Evolutionary conservation across 495 filamentous ascomycete genomes (phyloP), one percentile per base, ranked within the genome.

Genomic region (Talaromyces wortmannii): DNA sequence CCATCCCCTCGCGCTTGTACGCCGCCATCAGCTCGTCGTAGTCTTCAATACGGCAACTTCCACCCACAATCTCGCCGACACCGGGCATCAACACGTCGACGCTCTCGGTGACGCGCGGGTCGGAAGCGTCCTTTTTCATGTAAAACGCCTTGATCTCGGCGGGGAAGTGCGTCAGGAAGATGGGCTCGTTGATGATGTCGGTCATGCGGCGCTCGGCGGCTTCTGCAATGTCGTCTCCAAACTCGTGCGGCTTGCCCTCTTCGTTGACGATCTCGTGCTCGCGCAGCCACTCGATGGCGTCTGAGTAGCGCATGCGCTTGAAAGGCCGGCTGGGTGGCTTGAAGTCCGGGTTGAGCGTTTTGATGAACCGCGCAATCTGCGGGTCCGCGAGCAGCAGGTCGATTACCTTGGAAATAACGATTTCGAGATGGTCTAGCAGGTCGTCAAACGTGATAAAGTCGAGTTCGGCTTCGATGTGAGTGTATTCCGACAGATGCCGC

Each of bases 61-160:
- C 95, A 50, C 94, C 94, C 6, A 97, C 90, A 59, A 99, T 97
- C 74, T 99, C 94, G 55, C 94, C 94, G 16, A 97, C 92, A 59
- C 90, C 90, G 0, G 92, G 92, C 91, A 97, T 97, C 58, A 99
- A 73, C 48, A 90, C 89, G 63, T 99, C 94, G 2, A 97, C 95
- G 59, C 87, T 92, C 79, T 99, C 94, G 0, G 94, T 99, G 36
- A 96, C 89, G n/a, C 92, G 83, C 48, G 74, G 77, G 65, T 98
- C 94, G 13, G 80, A 67, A 11, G 76, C 76, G 56, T 92, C 94
- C 73, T 91, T 95, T 78, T 90, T 90, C 94, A 99, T 99, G 76
- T 99, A 99, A 73, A 99, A 99, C 4, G 94, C 89, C 81, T 99
- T 99, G 80, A 99, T 95, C 71, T 92, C 89, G 33, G 86, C 87